Conservation (phyloP, 495 filamentous ascomycete genomes). For the Talaromyces stipitatus region DNA sequence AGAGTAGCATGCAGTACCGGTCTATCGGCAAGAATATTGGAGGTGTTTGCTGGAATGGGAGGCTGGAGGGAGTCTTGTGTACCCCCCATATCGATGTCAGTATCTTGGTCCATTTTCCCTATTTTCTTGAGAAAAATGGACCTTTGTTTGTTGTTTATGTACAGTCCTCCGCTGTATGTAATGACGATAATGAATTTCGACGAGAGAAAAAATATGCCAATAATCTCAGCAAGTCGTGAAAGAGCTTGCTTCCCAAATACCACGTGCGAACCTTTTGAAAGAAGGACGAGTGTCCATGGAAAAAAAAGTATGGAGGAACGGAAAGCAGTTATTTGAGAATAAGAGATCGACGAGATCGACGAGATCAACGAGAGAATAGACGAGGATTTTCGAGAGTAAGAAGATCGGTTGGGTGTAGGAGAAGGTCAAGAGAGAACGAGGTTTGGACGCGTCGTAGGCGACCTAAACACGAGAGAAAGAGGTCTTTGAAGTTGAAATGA, state of each 20-base stretch:
- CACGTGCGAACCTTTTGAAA: not conserved
- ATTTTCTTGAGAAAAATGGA: not conserved
- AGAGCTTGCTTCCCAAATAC: not conserved
- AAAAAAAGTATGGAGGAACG: not conserved
- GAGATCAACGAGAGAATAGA: not conserved
- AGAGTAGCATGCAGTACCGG: too few relatives aligned
- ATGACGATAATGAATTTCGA: not conserved
- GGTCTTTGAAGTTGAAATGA: not conserved
- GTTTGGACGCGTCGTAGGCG: not conserved
- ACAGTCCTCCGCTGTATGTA: too few relatives aligned
- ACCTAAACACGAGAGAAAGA: not conserved
- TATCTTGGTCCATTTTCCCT: conserved; percentile 1
- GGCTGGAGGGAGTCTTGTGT: not conserved
- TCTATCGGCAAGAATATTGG: too few relatives aligned
- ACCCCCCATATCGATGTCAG: not conserved
- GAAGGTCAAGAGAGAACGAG: not conserved
- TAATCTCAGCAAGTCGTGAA: not conserved
- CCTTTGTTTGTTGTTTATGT: not conserved
- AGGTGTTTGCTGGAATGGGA: too few relatives aligned
- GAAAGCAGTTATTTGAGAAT: not conserved
- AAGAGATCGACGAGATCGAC: not conserved
- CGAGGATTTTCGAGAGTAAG: not conserved
- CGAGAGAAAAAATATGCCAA: not conserved
- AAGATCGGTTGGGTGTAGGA: not conserved
- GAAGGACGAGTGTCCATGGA: not conserved